These are phyloP conservation scores for Inga oerstediana DNA, from an alignment of 306 rosid genomes.

Conservation along the genomic window DNA sequence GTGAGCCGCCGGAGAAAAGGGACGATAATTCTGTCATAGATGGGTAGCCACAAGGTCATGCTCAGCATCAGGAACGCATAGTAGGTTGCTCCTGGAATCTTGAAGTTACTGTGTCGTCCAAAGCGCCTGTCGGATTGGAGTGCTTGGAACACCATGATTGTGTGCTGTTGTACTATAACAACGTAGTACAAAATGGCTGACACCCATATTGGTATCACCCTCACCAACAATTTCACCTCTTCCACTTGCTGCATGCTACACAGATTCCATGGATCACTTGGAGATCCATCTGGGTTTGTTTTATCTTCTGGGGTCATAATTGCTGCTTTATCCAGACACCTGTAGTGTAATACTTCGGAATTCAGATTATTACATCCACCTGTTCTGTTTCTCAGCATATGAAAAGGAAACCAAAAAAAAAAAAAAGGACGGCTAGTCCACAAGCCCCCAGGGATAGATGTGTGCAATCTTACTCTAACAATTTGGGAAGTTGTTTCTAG, in stretches of 20 bases:
- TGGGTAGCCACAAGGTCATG: slow-evolving; percentile 66
- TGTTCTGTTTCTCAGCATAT: not conserved
- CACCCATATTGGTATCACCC: slow-evolving; percentile 75
- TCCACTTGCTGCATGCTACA: slow-evolving; percentile 89
- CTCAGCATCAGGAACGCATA: slow-evolving; percentile 59
- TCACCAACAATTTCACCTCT: slow-evolving; percentile 71
- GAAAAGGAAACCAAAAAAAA: too few species aligned
- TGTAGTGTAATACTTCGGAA: slow-evolving; percentile 5
- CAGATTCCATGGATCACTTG: slow-evolving; percentile 77
- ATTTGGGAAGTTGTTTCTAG: too few species aligned
- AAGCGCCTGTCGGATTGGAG: slow-evolving; percentile 67
- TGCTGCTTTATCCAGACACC: slow-evolving; percentile 84
- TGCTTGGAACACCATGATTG: slow-evolving; percentile 78
- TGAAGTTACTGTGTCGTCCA: slow-evolving; percentile 54
- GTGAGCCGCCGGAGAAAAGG: slow-evolving; percentile 57
- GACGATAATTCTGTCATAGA: slow-evolving; percentile 67
- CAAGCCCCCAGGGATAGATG: too few species aligned
- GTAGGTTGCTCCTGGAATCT: slow-evolving; percentile 77
- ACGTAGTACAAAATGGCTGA: slow-evolving; percentile 47
- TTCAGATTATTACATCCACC: not conserved
- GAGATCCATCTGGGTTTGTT: slow-evolving; percentile 68
- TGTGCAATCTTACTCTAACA: too few species aligned
- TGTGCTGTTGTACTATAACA: slow-evolving; percentile 56
- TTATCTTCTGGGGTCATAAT: slow-evolving; percentile 51
- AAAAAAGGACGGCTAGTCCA: too few species aligned